A percentile compares a stretch with the other conserved stretches of the same genome.
Evolutionary conservation across 202 grass and related monocot species (phyloP).

Genomic region (Carex arenaria): DNA sequence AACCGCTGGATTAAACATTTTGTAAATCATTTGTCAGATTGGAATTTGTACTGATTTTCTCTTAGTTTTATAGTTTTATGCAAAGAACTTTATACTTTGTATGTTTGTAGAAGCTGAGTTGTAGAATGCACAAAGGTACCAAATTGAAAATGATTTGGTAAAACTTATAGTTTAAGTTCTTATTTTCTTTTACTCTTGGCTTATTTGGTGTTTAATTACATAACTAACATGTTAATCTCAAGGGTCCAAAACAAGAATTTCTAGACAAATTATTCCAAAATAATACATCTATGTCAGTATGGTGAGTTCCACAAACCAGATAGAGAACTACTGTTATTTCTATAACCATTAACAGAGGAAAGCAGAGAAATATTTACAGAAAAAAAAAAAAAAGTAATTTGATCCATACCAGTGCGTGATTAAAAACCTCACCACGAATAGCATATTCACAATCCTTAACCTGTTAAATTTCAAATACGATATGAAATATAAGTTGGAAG

Average conservation of each 20-base stretch:
- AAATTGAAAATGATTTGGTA: background rate
- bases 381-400: background rate
- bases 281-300: background rate
- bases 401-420: constrained; percentile 31
- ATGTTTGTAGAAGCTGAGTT: background rate
- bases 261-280: background rate
- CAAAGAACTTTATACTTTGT: background rate
- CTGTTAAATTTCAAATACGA: constrained; percentile 15
- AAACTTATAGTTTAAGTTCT: background rate
- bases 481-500: background rate
- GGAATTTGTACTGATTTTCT: background rate
- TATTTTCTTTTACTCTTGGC: background rate
- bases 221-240: background rate
- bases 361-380: background rate
- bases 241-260: background rate
- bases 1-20: constrained; percentile 37
- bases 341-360: background rate
- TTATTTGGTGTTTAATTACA: background rate
- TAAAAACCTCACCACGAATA: constrained; percentile 38
- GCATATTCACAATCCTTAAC: constrained; percentile 39
- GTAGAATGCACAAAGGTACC: background rate
- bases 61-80: background rate
- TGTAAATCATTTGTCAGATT: background rate
- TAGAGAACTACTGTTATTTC: background rate
- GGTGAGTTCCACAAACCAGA: background rate